Evolutionary conservation across 345 rosid species (phyloP).

Genomic region (Conringia planisiliqua): DNA sequence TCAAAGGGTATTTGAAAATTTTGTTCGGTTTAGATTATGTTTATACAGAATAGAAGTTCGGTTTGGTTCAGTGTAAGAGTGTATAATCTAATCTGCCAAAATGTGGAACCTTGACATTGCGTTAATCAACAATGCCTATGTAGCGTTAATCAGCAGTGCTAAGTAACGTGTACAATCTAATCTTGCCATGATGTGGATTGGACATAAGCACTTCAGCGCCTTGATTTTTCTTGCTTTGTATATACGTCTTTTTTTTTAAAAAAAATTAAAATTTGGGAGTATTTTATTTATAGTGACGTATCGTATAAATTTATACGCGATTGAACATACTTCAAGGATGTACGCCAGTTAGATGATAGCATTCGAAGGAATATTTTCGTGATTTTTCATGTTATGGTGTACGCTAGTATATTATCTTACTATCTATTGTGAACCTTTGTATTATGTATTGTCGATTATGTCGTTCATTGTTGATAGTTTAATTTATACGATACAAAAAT

Average conservation of each 20-base stretch:
- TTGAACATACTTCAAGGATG: neutral
- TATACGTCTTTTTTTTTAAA: too few relatives aligned
- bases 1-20: too few relatives aligned
- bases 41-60: too few relatives aligned
- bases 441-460: neutral
- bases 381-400: neutral
- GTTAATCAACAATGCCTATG: too few relatives aligned
- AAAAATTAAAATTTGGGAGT: neutral
- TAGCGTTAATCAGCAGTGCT: neutral
- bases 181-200: too few relatives aligned
- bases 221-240: neutral
- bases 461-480: too few relatives aligned
- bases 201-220: neutral
- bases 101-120: too few relatives aligned
- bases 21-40: too few relatives aligned
- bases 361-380: neutral
- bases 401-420: neutral
- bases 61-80: too few relatives aligned
- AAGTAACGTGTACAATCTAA: too few relatives aligned
- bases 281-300: neutral
- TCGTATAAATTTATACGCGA: neutral
- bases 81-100: too few relatives aligned
- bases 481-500: too few relatives aligned
- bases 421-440: neutral
- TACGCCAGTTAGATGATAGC: conserved; percentile 4